Base-by-base conservation (phyloP, 208 protist species). In the Strigomonas galati region DNA sequence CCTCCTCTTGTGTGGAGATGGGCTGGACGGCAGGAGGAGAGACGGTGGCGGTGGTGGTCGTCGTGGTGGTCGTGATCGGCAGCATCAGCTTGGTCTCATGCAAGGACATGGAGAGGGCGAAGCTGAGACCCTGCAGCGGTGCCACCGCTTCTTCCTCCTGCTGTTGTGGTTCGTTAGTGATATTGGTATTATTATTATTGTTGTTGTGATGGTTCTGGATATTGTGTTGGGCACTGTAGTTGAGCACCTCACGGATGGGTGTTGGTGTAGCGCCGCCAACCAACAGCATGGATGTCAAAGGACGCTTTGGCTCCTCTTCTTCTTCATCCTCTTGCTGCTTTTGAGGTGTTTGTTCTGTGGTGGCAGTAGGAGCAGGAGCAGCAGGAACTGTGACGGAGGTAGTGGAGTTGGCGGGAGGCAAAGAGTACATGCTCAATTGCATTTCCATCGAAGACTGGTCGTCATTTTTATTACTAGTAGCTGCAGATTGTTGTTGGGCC, bases 181-280 rank as follows among this genome's bases (percentile, higher is more conserved):
- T 49, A 19, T 19, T 2, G 21, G 6, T 44, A 44, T 44, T 44
- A 44, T 44, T 44, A 44, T 44, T 19, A 49, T 49, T 19, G n/a
- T 49, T 49, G n/a, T 19, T 2, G 21, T 53, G 48, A 1, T 46
- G 40, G 9, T 46, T 4, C 5, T 46, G 24, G 37, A 31, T 48
- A 19, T 61, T 35, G 52, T 51, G 49, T 19, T 26, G 27, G 44
- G 67, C 27, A 27, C 10, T 46, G 40, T 46, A 46, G 1, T 67
- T 46, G 4, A 69, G 68, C 24, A 67, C 68, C 10, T 65, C 40
- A 9, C 77, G 84, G 37, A 79, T 75, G 14, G 78, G 78, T 0
- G 84, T 81, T 26, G 77, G 84, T 0, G 84, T 86, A 0, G 62
- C 69, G 21, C 80, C 84, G 43, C 60, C 74, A 5, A 84, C 80